phyloP scores from a whole-genome alignment of 371 early-diverging fungal species.

The Mycotypha africana region DNA sequence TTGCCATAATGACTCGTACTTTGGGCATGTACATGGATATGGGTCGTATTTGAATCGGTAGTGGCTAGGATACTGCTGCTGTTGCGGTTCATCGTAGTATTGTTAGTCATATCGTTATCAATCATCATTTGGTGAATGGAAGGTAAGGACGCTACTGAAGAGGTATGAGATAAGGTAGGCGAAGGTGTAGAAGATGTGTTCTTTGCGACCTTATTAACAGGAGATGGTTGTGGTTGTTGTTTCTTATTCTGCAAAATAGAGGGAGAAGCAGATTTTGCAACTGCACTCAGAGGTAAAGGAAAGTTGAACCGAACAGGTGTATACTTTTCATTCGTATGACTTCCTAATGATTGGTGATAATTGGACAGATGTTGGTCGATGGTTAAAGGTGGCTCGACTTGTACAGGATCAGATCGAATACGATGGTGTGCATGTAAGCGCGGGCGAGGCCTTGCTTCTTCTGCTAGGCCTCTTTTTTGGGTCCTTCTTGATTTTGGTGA shows the following conservation, averaged over 20 bases:
- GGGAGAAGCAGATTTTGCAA: slow-evolving; percentile 13
- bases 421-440: slow-evolving; percentile 39
- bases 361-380: slow-evolving; percentile 42
- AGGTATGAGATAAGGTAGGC: slow-evolving; percentile 15
- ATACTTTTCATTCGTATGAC: slow-evolving; percentile 5
- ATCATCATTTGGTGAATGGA: slow-evolving; percentile 17
- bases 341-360: slow-evolving; percentile 25
- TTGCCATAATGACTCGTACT: no score
- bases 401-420: slow-evolving; percentile 34
- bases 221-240: slow-evolving; percentile 3
- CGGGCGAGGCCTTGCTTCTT: slow-evolving; percentile 31
- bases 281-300: slow-evolving; percentile 15
- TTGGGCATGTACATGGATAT: no score
- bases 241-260: no score
- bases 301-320: slow-evolving; percentile 14
- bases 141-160: slow-evolving; percentile 16
- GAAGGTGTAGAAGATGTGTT: slow-evolving; percentile 7
- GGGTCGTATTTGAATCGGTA: no score
- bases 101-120: slow-evolving; percentile 2
- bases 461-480: slow-evolving; percentile 23
- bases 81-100: no score
- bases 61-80: no score
- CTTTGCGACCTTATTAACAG: background rate
- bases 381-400: slow-evolving; percentile 36
- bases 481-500: slow-evolving; percentile 67